These are phyloP conservation scores for Aspergillus sp. DNA, from an alignment of 2,329 filamentous ascomycete genomes.

Conservation along the genomic window DNA sequence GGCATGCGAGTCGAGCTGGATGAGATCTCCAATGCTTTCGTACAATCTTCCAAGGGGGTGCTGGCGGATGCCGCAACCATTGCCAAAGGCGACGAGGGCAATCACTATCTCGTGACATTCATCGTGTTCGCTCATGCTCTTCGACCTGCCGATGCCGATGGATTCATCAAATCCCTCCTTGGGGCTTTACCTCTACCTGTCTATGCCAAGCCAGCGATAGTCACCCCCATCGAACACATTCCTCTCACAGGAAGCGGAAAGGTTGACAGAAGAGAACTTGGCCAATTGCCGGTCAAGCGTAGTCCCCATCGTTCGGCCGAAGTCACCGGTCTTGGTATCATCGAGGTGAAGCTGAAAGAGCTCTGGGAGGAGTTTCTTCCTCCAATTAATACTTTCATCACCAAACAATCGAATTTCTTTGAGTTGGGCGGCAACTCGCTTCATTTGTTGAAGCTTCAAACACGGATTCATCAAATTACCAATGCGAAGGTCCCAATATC, in stretches of 20 bases:
- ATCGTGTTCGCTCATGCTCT: not conserved
- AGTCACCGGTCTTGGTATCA: not conserved
- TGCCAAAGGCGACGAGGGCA: not conserved
- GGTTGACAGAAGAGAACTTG: not conserved
- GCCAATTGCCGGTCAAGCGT: not conserved
- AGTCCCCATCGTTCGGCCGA: not conserved
- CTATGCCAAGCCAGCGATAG: not conserved
- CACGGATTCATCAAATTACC: not conserved
- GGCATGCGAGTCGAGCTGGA: not conserved
- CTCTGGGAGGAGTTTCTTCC: conserved; percentile 6
- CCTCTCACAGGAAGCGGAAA: not conserved
- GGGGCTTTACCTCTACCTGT: not conserved
- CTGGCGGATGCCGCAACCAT: not conserved
- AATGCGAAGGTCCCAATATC: not conserved
- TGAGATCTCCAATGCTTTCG: not conserved
- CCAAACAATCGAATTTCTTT: conserved; percentile 8
- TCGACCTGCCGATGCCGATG: not conserved
- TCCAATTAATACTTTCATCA: not conserved
- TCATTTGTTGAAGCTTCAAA: conserved; percentile 3
- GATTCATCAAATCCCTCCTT: not conserved
- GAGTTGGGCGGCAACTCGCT: conserved; percentile 10
- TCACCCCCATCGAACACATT: not conserved
- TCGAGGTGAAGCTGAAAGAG: conserved; percentile 1
- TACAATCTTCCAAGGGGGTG: not conserved
- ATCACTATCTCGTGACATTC: not conserved